Evolutionary conservation across 345 rosid genomes (phyloP).

Genomic region (Microcos paniculata): DNA sequence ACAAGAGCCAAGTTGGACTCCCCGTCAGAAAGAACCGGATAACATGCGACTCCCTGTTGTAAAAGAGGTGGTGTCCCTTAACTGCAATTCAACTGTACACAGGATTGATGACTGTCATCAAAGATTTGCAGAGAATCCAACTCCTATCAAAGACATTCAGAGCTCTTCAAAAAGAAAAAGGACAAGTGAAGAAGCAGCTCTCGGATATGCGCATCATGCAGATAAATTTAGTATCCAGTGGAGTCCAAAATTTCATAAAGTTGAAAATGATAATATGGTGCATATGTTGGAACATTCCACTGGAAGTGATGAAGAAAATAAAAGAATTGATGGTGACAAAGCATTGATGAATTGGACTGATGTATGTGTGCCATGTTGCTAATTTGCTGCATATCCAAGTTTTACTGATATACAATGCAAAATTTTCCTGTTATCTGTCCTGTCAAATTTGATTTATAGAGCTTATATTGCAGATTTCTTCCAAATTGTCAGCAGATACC

Average conservation of each 20-base stretch:
- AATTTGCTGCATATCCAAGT: conserved; percentile 8
- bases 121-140: conserved; percentile 15
- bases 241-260: conserved; percentile 34
- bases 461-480: conserved; percentile 56
- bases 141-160: conserved; percentile 31
- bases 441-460: conserved; percentile 25
- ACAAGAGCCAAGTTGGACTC: conserved; percentile 26
- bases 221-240: conserved; percentile 26
- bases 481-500: conserved; percentile 49
- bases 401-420: background rate
- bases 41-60: conserved; percentile 21
- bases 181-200: conserved; percentile 35
- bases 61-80: conserved; percentile 22
- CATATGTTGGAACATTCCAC: conserved; percentile 27
- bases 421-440: conserved; percentile 4
- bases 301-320: conserved; percentile 28
- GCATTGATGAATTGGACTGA: conserved; percentile 50
- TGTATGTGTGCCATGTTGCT: conserved; percentile 42
- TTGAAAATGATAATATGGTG: conserved; percentile 28
- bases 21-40: conserved; percentile 28
- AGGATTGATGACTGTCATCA: conserved; percentile 18
- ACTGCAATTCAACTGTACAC: conserved; percentile 21
- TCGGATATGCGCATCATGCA: conserved; percentile 28
- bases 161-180: conserved; percentile 54
- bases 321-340: conserved; percentile 30